These are phyloP conservation scores for Cinchona pubescens DNA, from an alignment of 257 asterid species.

Conservation along the genomic window DNA sequence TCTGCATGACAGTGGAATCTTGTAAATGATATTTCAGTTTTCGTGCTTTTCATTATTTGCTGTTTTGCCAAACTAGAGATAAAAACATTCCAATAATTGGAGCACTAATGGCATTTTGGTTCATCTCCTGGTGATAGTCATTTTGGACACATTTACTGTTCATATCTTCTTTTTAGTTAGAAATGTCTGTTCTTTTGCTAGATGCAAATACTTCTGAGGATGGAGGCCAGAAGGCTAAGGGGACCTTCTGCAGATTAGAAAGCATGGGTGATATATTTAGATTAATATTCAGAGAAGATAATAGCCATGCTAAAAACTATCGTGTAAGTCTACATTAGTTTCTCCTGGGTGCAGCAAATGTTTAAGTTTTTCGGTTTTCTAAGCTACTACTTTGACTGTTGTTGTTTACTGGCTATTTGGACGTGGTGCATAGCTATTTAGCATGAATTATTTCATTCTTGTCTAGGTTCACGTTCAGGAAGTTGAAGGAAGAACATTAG, in stretches of 20 bases:
- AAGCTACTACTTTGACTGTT: neutral
- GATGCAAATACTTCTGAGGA: slow-evolving; percentile 49
- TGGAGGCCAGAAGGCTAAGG: slow-evolving; percentile 62
- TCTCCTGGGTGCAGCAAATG: neutral
- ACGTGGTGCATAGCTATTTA: slow-evolving; percentile 10
- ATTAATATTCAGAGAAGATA: slow-evolving; percentile 56
- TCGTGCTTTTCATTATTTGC: neutral
- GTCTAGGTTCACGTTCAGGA: slow-evolving; percentile 82
- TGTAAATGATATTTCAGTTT: neutral
- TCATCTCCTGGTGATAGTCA: neutral
- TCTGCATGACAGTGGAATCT: slow-evolving; percentile 5
- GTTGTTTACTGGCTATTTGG: neutral
- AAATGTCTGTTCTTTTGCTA: slow-evolving; percentile 34
- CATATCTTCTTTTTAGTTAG: neutral
- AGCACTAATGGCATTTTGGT: neutral
- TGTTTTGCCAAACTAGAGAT: neutral
- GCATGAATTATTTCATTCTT: slow-evolving; percentile 26
- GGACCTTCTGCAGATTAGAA: slow-evolving; percentile 64
- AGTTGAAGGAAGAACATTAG: slow-evolving; percentile 58
- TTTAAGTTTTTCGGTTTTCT: neutral
- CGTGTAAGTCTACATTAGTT: slow-evolving; percentile 53
- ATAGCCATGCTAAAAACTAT: slow-evolving; percentile 77
- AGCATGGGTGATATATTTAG: slow-evolving; percentile 78
- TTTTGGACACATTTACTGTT: neutral
- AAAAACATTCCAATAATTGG: neutral